Evolutionary conservation across 345 rosid species (phyloP), one percentile per base, ranked within the genome.

Genomic region (Eucalyptus regnans): DNA sequence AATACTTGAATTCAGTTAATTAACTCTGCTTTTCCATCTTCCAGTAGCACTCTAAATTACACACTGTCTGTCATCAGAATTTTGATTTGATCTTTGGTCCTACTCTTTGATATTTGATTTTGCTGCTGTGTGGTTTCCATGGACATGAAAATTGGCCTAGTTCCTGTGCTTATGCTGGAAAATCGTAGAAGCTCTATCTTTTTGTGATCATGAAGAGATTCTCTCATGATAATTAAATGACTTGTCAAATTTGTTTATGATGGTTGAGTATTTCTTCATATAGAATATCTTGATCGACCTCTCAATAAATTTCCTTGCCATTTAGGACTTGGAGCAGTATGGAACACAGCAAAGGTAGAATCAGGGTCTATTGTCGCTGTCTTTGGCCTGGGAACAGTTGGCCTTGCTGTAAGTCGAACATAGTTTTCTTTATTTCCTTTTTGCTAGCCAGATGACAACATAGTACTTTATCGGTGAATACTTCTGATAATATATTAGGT

Each of bases 291-390:
- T 76, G 48, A 11, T 41, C 5, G 7, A 33, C 44, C 12, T 68
- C 48, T 41, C 43, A 76, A 76, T 22, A 41, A 20, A 20, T 76
- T 76, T 41, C 84, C 48, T 76, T 15, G 27, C 48, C 48, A 29
- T 79, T 62, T 88, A 97, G 98, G 99, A 9, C 97, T 97, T 90
- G 99, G 99, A 92, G 99, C 99, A 87, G 99, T 97, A 89, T 97
- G 99, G 99, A 97, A 97, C 91, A 95, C 99, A 12, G 99, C 99
- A 89, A 97, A 97, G 94, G 99, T 97, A 46, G 99, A 96, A 91
- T 88, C 98, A 48, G 99, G 99, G 88, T 95, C 99, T 29, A 94
- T 91, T 91, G 99, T 98, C 79, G 96, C 99, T 87, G 90, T 98
- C 90, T 98, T 98, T 84, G 99, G 99, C 92, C 99, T 97, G 92